Base-by-base conservation (phyloP, 257 asterid species). In the Solanum megistacrolobum region DNA sequence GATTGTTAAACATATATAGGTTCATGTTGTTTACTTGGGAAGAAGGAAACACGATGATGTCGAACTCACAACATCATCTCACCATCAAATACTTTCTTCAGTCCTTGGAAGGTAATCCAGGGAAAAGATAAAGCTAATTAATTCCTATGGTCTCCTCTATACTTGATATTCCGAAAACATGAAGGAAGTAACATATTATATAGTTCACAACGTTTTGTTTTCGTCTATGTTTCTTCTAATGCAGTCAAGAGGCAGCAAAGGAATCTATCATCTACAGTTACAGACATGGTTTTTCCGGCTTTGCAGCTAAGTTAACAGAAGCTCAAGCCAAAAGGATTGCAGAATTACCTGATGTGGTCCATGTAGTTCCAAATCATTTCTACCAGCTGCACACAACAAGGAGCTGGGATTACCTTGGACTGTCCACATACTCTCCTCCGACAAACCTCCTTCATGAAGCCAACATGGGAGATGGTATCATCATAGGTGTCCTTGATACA, bases 391-490 rank as follows among this genome's bases (percentile, higher is more conserved):
- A 91, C 60, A 94, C 95, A n/a, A 94, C 95, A 9, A 88, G 97
- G 52, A 94, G 94, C 86, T 93, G 94, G 94, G 95, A 94, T 88
- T 94, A 93, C 65, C 87, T 94, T 34, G 94, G 93, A 14, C 92
- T 91, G n/a, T 87, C 94, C 36, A 8, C 92, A 21, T 65, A 72
- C 82, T 89, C 86, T 31, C 90, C 91, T 3, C 43, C 27, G 4
- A 21, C 83, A 14, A 89, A 90, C 86, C 92, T 91, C 32, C 82
- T 91, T 2, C n/a, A 87, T 34, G 71, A 90, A 65, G 84, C 91
- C 46, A 90, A 92, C 16, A 91, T 87, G 92, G 97, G 97, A 7
- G 97, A 92, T 76, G 93, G 90, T 21, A 86, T 75, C 88, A 91
- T 93, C 55, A 91, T 93, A 31, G 97, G 94, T 16, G 89, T 94